Conservation (phyloP, 371 early-diverging fungal species). For the Mortierella sp. region DNA sequence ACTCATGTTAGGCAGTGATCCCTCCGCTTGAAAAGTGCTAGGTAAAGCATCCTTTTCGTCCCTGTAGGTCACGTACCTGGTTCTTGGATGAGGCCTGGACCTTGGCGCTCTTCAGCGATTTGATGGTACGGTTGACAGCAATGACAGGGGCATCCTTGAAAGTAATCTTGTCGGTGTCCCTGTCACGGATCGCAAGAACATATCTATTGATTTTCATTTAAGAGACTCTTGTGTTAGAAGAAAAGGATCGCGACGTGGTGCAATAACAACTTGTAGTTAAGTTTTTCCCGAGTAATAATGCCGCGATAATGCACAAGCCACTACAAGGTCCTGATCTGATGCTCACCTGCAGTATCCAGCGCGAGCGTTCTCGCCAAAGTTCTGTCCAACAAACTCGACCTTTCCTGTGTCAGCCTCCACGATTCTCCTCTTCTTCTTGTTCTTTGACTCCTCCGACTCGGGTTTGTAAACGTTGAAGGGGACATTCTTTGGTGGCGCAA, state of each 20-base stretch:
- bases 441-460: slow-evolving; percentile 48
- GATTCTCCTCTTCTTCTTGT: slow-evolving; percentile 60
- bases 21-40: not conserved
- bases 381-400: slow-evolving; percentile 79
- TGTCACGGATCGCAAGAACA: slow-evolving; percentile 83
- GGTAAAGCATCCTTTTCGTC: not conserved
- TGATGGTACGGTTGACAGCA: slow-evolving; percentile 76
- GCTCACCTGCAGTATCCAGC: slow-evolving; percentile 67
- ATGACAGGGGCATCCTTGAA: slow-evolving; percentile 79
- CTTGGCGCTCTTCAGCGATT: slow-evolving; percentile 67
- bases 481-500: slow-evolving; percentile 58
- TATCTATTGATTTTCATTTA: slow-evolving; percentile 63
- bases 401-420: slow-evolving; percentile 81
- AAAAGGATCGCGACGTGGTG: not conserved
- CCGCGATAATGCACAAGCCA: not conserved
- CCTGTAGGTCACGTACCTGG: slow-evolving; percentile 27
- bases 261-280: not conserved
- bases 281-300: not conserved
- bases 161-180: slow-evolving; percentile 70
- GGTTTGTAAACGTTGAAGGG: slow-evolving; percentile 62
- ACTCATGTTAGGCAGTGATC: not conserved
- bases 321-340: not conserved
- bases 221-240: not conserved
- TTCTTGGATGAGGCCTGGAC: slow-evolving; percentile 21
- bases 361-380: slow-evolving; percentile 72